These are phyloP conservation scores for Daldinia caldariorum DNA, from an alignment of 495 filamentous ascomycete species.

Conservation along the genomic window DNA sequence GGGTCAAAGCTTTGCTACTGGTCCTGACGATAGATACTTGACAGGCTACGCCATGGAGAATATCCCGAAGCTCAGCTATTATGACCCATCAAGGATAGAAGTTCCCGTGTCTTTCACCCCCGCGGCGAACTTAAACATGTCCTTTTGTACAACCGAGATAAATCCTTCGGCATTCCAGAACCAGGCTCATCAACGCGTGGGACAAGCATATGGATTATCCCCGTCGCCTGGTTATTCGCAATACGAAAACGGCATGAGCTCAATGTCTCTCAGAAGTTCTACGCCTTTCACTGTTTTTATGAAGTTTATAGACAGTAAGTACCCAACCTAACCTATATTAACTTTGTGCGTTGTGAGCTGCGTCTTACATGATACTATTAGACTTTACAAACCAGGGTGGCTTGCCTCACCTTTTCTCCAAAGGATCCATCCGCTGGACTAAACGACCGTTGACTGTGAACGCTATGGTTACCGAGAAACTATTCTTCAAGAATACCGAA, in stretches of 20 bases:
- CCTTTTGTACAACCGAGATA: background rate
- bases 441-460: conserved; percentile 4
- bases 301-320: conserved; percentile 31
- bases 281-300: conserved; percentile 15
- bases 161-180: background rate
- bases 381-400: conserved; percentile 20
- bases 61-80: background rate
- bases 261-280: background rate
- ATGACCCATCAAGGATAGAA: background rate
- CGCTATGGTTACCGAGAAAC: conserved; percentile 3
- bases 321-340: too few relatives aligned
- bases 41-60: background rate
- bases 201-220: conserved; percentile 4
- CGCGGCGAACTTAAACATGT: background rate
- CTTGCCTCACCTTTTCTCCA: conserved; percentile 22
- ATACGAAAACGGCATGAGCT: background rate
- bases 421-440: conserved; percentile 1
- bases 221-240: background rate
- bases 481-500: conserved; percentile 12
- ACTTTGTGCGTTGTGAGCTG: background rate
- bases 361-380: conserved; percentile 8
- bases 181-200: background rate
- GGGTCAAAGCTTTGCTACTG: background rate
- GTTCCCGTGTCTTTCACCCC: background rate
- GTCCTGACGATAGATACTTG: conserved; percentile 6